Evolutionary conservation across 768 basidiomycete species (phyloP), one percentile per base, ranked within the genome.

Genomic region (Gloeopeniophorella convolvens): DNA sequence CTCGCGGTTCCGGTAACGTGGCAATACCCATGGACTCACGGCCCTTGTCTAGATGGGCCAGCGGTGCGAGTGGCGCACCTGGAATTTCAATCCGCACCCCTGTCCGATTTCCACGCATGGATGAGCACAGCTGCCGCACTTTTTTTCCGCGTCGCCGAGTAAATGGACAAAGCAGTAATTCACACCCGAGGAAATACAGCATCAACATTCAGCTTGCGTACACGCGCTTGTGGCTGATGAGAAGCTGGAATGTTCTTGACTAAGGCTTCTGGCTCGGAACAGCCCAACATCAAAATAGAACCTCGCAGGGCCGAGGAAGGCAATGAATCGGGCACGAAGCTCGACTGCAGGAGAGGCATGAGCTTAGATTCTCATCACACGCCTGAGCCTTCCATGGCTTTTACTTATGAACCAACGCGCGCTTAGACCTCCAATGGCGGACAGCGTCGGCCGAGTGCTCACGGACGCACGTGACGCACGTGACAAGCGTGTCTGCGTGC

Each of bases 261-360:
- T 27, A 33, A 27, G 28, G 18, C 41, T 53, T 53, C 41, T 48
- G 27, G 41, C 28, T 47, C 24, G 34, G 46, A 42, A 37, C 24
- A 36, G 41, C 42, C 35, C 39, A 42, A 42, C 11, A 27, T 16
- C 41, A 15, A 40, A 40, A 21, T 40, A 40, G 37, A 40, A 48
- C 18, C 21, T 23, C 42, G 40, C 33, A 47, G 15, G 43, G 13
- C 4, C 23, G 31, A 47, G 16, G 40, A 47, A 48, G 40, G 51
- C 45, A 53, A 53, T 53, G 35, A 53, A 53, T 53, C 40, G 51
- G 45, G 24, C 42, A 52, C 40, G 47, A 36, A 37, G 33, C 32
- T 47, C 24, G 37, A 24, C 37, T 20, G 24, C 24, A 24, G 21
- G 12, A 18, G 12, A 39, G 7, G 37, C 15, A 16, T n/a, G 24